A percentile compares a stretch with the other conserved stretches of the same genome.
These are phyloP conservation scores for Gloeophyllum trabeum DNA, from an alignment of 768 basidiomycete genomes.

Conservation along the genomic window DNA sequence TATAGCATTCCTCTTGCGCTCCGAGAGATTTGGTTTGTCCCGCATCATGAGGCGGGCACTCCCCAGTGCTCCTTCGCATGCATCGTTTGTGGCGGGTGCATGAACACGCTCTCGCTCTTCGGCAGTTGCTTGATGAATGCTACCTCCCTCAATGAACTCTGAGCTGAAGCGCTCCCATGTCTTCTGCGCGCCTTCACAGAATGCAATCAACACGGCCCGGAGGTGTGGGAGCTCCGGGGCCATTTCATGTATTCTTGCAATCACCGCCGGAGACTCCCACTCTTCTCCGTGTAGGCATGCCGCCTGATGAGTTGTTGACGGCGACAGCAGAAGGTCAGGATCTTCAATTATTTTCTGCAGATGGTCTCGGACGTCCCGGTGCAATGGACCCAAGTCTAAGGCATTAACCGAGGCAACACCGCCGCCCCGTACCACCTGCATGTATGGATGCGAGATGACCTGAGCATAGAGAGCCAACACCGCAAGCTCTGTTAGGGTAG, in stretches of 20 bases:
- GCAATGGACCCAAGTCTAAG: constrained; percentile 9
- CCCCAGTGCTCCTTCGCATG: constrained; percentile 17
- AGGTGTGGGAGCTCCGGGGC: constrained; percentile 8
- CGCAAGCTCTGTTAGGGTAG: constrained; percentile 11
- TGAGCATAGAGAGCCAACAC: constrained; percentile 9
- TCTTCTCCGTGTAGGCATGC: constrained; percentile 8
- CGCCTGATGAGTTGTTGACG: constrained; percentile 2
- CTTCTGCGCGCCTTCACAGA: constrained; percentile 11
- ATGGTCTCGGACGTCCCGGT: constrained; percentile 7
- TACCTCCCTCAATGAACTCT: constrained; percentile 15
- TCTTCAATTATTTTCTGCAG: constrained; percentile 11
- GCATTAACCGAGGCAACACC: constrained; percentile 4
- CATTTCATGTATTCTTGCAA: constrained; percentile 7
- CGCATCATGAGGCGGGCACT: neutral
- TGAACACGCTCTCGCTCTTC: constrained; percentile 4
- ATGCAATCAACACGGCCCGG: constrained; percentile 6
- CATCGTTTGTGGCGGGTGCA: constrained; percentile 17
- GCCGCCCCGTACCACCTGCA: constrained; percentile 5
- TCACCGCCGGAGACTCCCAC: constrained; percentile 4
- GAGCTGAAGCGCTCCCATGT: constrained; percentile 15
- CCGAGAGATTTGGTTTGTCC: constrained; percentile 1
- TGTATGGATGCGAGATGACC: constrained; percentile 10
- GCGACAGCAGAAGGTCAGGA: constrained; percentile 9
- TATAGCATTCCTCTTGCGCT: constrained; percentile 6
- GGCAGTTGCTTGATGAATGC: constrained; percentile 7